Evolutionary conservation across 768 basidiomycete genomes (phyloP).

Genomic region (Melanogaster broomeanus): DNA sequence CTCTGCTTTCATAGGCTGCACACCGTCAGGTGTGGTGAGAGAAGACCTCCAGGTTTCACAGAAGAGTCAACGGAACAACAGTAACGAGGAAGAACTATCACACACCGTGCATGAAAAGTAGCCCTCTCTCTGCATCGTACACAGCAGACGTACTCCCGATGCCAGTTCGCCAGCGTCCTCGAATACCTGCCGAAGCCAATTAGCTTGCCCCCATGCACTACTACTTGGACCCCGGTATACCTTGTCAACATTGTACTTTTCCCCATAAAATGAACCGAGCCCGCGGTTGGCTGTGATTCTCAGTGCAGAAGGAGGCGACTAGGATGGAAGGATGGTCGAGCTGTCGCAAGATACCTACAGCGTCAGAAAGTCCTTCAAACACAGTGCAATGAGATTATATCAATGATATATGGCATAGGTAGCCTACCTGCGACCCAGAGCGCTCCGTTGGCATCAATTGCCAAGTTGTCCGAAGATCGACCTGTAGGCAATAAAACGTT

Average conservation of each 20-base stretch:
- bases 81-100: conserved; percentile 4
- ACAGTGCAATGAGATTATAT: not conserved
- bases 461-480: conserved; percentile 58
- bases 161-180: conserved; percentile 65
- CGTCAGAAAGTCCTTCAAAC: conserved; percentile 44
- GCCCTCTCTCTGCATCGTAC: conserved; percentile 51
- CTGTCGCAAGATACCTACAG: conserved; percentile 38
- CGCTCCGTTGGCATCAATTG: conserved; percentile 57
- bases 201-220: not conserved
- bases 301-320: conserved; percentile 51
- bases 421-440: conserved; percentile 62
- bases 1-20: conserved; percentile 25
- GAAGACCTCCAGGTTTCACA: conserved; percentile 23
- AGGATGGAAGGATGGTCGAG: conserved; percentile 41
- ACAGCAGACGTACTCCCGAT: conserved; percentile 56
- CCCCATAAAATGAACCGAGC: conserved; percentile 51
- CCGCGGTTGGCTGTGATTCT: conserved; percentile 57
- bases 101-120: conserved; percentile 62
- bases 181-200: conserved; percentile 48
- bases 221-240: conserved; percentile 31
- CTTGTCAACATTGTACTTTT: conserved; percentile 62
- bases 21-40: conserved; percentile 36
- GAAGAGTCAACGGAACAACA: conserved; percentile 6
- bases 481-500: conserved; percentile 34
- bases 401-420: not conserved